Evolutionary conservation across 805 yeast genomes (phyloP), one percentile per base, ranked within the genome.

Genomic region (Yamadazyma takamatsuzukensis): DNA sequence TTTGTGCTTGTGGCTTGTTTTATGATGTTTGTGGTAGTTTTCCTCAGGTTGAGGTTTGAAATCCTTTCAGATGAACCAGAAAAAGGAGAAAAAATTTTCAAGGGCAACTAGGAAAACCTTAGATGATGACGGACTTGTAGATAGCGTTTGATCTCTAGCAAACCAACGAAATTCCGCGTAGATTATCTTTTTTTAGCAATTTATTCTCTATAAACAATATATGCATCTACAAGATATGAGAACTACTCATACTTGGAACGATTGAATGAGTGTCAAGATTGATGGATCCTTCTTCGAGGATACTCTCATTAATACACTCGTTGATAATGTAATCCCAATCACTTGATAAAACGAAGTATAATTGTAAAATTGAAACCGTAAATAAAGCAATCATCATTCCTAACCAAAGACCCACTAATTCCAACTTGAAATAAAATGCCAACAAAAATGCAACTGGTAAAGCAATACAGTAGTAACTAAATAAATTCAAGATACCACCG

Each of bases 401-500:
- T 14, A 63, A 31, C 78, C 79, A 74, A 30, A 74, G 52, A 0
- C 78, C 78, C 10, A 60, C 35, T 22, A 74, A 64, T 38, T 59
- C 57, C 38, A 61, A 41, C 5, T 59, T 41, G 22, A 61, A 52
- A 27, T 57, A 41, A 43, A 72, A 71, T 2, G 75, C 76, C 27
- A 68, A 57, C 11, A 61, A 31, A 29, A 64, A 52, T 15, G 74
- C 76, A 30, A 58, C 51, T 1, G 80, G 80, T 25, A 72, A 54
- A 2, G 76, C 78, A 31, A 74, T 49, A 5, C 61, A 39, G 43
- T 74, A 74, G 43, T 72, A 74, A 30, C 70, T 56, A 13, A 70
- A 49, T 22, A 76, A 45, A 47, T 72, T 74, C 33, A 72, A 56
- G 34, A 61, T 57, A 4, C 80, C 79, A 8, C 80, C 80, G 35